phyloP scores from a whole-genome alignment of 208 protist genomes.

The Acanthamoeba lenticulata region DNA sequence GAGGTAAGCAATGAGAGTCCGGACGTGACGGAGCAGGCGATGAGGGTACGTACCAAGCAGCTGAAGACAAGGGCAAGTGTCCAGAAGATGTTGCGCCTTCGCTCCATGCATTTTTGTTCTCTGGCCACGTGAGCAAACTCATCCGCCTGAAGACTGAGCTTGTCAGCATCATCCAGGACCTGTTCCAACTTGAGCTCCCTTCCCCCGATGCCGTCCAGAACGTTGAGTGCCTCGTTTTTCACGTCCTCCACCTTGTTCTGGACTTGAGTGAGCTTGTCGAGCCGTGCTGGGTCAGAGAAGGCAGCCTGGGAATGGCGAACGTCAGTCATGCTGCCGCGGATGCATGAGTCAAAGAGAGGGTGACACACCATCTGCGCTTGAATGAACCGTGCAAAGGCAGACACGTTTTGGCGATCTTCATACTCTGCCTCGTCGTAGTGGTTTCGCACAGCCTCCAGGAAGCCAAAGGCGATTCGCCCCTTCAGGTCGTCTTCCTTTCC shows the following conservation, averaged over 20 bases:
- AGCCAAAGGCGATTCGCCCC: not conserved
- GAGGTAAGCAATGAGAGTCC: not conserved
- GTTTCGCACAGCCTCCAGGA: not conserved
- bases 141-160: not conserved
- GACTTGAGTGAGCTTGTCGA: not conserved
- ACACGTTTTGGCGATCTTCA: not conserved
- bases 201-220: not conserved
- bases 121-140: not conserved
- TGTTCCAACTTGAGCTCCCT: not conserved
- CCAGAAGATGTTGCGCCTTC: not conserved
- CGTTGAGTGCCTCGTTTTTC: not conserved
- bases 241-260: not conserved
- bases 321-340: not conserved
- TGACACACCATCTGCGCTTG: not conserved
- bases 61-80: not conserved
- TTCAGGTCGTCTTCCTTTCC: not conserved
- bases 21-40: not conserved
- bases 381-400: not conserved
- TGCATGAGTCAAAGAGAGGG: not conserved
- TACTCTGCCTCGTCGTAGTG: not conserved
- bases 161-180: not conserved
- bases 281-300: not conserved
- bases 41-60: not conserved
- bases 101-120: not conserved
- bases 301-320: not conserved